Base-by-base conservation (phyloP, 176 grass and related monocot genomes). In the Tuctoria greenei region DNA sequence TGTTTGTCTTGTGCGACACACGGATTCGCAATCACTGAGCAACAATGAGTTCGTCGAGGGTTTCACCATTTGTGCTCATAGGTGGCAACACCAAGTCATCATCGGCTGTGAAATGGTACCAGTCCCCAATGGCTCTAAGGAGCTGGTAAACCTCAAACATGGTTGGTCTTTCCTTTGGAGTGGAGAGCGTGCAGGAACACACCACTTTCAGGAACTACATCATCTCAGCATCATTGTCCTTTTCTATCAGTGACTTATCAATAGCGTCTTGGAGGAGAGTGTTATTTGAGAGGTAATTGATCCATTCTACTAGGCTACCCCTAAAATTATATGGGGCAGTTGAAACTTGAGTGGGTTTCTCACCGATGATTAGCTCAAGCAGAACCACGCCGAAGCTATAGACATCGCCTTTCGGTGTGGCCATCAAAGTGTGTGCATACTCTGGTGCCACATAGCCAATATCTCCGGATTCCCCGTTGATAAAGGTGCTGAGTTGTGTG, bases 131-230 rank as follows among this genome's bases (percentile, higher is more conserved):
- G 50, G 90, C 88, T 61, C 90, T 86, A 23, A 97, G 86, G 28
- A 97, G 83, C 75, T 91, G 90, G 52, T 89, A 93, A 28, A 93
- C 93, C 83, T 97, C 93, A 77, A 97, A 93, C 93, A 97, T 97
- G n/a, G 93, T 97, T 1, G 93, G 93, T 76, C 93, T 88, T 74
- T 91, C 93, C 82, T 89, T 97, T 0, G 87, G 80, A 50, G 65
- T 72, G 28, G 85, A 55, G 6, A 91, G 51, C 6, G 83, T 87
- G 77, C 93, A 97, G 34, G 79, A 81, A 55, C 83, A 93, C 1
- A 90, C 93, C 0, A 97, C 77, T 90, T 97, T 97, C 73, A 97
- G 58, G 65, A 91, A 81, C 56, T 90, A 90, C 76, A 91, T 74
- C n/a, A 97, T 34, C 80, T 97, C 93, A 35, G 65, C 67, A 15